Conservation (phyloP, 768 basidiomycete species). For the Mycena indigotica region DNA sequence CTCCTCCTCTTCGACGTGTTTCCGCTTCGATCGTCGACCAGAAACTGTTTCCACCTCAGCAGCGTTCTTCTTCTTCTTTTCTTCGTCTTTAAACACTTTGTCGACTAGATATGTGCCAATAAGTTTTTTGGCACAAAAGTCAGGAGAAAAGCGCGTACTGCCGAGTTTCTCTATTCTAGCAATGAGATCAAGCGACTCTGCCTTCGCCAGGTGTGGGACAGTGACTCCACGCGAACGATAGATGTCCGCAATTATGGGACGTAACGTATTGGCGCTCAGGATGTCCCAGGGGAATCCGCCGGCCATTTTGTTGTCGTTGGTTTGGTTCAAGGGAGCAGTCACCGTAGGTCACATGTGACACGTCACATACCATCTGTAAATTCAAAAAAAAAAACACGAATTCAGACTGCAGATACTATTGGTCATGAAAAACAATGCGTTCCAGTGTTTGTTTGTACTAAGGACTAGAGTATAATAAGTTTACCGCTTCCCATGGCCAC, state of each 20-base stretch:
- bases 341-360: background rate
- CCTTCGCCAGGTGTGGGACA: background rate
- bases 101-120: slow-evolving; percentile 7
- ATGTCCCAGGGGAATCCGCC: slow-evolving; percentile 14
- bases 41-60: background rate
- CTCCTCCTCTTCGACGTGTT: slow-evolving; percentile 10
- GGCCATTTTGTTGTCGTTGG: no score
- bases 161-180: slow-evolving; percentile 19
- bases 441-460: no score
- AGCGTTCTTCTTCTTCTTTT: background rate
- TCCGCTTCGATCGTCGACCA: slow-evolving; percentile 11
- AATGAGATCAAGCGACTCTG: slow-evolving; percentile 5
- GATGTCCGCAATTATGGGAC: slow-evolving; percentile 18
- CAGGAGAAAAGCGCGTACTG: slow-evolving; percentile 5
- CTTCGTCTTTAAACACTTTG: slow-evolving; percentile 5
- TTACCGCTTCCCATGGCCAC: slow-evolving; percentile 12
- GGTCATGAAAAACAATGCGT: no score
- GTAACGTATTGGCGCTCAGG: slow-evolving; percentile 16
- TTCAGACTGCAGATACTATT: no score
- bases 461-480: background rate
- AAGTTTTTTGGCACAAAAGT: background rate
- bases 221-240: background rate
- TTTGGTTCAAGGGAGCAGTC: background rate
- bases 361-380: no score
- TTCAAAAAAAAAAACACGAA: background rate